Percentiles rank a stretch among this genome's conserved stretches.
Conservation (phyloP, 202 grass and related monocot genomes). For the Zoysia matrella region DNA sequence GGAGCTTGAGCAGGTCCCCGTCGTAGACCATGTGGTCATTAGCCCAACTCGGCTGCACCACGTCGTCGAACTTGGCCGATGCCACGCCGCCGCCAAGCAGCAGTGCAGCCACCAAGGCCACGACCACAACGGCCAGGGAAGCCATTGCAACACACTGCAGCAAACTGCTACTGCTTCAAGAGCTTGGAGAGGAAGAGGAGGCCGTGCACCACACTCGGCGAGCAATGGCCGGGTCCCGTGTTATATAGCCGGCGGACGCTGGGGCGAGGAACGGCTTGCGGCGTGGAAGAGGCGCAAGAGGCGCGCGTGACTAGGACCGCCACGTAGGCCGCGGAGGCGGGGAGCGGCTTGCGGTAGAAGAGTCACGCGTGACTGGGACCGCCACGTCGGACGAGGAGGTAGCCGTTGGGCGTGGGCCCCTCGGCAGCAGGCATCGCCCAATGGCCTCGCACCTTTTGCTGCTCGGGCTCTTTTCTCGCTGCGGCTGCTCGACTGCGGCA, state of each 20-base stretch:
- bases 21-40: slow-evolving; percentile 69
- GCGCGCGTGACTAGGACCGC: no score
- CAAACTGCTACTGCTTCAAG: not conserved
- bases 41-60: slow-evolving; percentile 95
- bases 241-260: no score
- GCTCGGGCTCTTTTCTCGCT: not conserved
- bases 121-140: not conserved
- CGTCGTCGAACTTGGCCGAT: slow-evolving; percentile 69
- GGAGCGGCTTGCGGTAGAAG: no score
- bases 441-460: slow-evolving; percentile 20
- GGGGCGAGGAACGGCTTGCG: no score
- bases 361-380: no score
- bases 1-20: no score
- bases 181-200: not conserved
- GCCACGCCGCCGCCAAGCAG: not conserved
- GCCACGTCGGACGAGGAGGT: not conserved
- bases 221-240: no score
- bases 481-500: not conserved
- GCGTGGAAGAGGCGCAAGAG: no score
- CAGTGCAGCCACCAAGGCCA: not conserved
- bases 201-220: no score
- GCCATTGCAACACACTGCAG: not conserved
- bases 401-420: slow-evolving; percentile 42
- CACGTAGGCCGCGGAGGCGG: no score
- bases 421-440: not conserved